A percentile compares a stretch with the other conserved stretches of the same genome.
phyloP scores from a whole-genome alignment of 148 eudicot species.

The Salicornia ramosissima region DNA sequence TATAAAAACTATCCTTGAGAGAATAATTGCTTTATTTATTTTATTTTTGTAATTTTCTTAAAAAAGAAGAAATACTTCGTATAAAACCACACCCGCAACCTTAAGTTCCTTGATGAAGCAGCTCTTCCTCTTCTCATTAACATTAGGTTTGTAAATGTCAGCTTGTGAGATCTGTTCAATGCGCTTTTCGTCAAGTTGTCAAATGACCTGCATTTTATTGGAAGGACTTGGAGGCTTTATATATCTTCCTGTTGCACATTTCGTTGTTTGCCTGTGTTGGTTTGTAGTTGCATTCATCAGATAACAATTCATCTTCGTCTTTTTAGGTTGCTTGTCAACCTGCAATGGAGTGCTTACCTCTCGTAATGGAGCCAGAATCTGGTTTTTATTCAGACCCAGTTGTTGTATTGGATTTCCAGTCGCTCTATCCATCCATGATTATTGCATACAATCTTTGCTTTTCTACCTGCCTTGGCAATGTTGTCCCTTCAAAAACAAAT shows the following conservation, averaged over 20 bases:
- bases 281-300: background rate
- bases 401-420: slow-evolving; percentile 96
- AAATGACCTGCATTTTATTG: background rate
- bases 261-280: background rate
- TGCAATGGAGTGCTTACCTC: slow-evolving; percentile 98
- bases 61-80: no score
- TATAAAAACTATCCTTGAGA: no score
- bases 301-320: slow-evolving; percentile 16
- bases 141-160: background rate
- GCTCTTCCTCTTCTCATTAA: no score
- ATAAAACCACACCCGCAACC: no score
- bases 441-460: slow-evolving; percentile 97
- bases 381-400: slow-evolving; percentile 96
- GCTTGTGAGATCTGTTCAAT: background rate
- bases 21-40: no score
- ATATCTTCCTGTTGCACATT: background rate
- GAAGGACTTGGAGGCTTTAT: background rate
- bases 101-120: no score
- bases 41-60: no score
- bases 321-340: slow-evolving; percentile 90
- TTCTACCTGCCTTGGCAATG: slow-evolving; percentile 88
- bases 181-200: background rate
- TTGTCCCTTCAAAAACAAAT: slow-evolving; percentile 60
- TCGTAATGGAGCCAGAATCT: slow-evolving; percentile 99
- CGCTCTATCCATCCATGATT: slow-evolving; percentile 98